phyloP scores from a whole-genome alignment of 352 stramenopile species.

The Globisporangium nunn region DNA sequence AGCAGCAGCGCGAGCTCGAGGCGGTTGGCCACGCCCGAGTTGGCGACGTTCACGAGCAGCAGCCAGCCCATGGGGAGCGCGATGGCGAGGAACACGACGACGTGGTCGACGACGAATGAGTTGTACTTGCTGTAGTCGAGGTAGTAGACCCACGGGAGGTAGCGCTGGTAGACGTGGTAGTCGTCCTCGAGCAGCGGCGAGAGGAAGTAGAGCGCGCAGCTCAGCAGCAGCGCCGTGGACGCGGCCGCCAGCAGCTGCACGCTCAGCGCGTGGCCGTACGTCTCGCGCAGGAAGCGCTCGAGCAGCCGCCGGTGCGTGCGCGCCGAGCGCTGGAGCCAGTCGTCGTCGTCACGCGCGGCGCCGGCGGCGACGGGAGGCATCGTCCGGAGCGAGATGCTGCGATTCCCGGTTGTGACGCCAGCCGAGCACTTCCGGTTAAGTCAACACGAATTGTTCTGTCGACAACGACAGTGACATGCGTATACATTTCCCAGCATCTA shows the following conservation, averaged over 20 bases:
- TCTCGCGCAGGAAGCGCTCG: constrained; percentile 38
- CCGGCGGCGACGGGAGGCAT: not conserved
- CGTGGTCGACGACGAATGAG: constrained; percentile 69
- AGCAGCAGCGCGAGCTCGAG: constrained; percentile 49
- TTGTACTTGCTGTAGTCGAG: constrained; percentile 62
- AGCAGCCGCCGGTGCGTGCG: constrained; percentile 23
- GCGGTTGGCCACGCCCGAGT: constrained; percentile 40
- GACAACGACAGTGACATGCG: too few relatives aligned
- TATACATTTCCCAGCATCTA: too few relatives aligned
- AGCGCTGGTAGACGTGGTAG: constrained; percentile 42
- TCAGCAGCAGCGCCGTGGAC: constrained; percentile 43
- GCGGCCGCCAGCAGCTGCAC: constrained; percentile 44
- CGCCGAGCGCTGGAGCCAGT: constrained; percentile 12
- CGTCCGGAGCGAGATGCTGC: too few relatives aligned
- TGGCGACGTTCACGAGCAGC: constrained; percentile 55
- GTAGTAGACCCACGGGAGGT: constrained; percentile 40
- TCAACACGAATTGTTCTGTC: too few relatives aligned
- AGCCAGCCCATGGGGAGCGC: constrained; percentile 54
- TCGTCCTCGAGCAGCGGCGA: constrained; percentile 46
- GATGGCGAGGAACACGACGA: constrained; percentile 56
- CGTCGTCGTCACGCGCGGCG: constrained; percentile 6
- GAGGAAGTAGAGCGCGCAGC: constrained; percentile 44
- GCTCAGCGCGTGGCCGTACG: constrained; percentile 45
- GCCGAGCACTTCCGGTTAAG: too few relatives aligned
- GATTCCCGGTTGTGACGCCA: too few relatives aligned